These are phyloP conservation scores for Peterozyma xylosa DNA, from an alignment of 805 yeast species.

Conservation along the genomic window DNA sequence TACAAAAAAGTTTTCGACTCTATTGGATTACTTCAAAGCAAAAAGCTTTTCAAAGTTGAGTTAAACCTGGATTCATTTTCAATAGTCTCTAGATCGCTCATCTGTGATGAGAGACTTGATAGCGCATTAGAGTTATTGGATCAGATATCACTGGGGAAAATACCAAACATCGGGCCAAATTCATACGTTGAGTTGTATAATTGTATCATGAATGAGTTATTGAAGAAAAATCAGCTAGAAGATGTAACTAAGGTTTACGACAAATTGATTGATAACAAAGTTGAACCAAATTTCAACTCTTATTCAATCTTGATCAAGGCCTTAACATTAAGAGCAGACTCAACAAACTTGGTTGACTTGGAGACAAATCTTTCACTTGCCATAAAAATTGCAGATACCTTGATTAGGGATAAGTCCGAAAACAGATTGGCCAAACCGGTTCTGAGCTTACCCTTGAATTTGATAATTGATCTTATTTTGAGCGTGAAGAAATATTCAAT, in stretches of 20 bases:
- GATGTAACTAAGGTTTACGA: conserved; percentile 23
- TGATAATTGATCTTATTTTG: background rate
- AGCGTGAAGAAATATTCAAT: conserved; percentile 1
- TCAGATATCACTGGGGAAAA: background rate
- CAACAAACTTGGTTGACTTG: background rate
- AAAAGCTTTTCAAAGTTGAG: conserved; percentile 12
- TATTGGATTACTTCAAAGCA: conserved; percentile 9
- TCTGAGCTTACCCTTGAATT: conserved; percentile 1
- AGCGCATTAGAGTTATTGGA: background rate
- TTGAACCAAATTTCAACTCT: conserved; percentile 20
- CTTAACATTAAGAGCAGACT: conserved; percentile 9
- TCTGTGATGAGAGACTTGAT: conserved; percentile 15
- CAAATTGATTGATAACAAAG: conserved; percentile 23
- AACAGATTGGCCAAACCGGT: background rate
- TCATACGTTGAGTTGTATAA: conserved; percentile 14
- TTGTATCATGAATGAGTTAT: conserved; percentile 19
- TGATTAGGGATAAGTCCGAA: conserved; percentile 2
- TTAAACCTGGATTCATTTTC: conserved; percentile 17
- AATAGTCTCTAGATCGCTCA: conserved; percentile 15
- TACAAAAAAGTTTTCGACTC: conserved; percentile 14
- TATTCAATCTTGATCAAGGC: conserved; percentile 26
- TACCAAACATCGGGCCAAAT: background rate
- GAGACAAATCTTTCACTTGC: conserved; percentile 2
- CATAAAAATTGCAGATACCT: conserved; percentile 4
- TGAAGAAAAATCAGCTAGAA: conserved; percentile 15